Evolutionary conservation across 2,329 filamentous ascomycete genomes (phyloP), one percentile per base, ranked within the genome.

Genomic region (Ophiostoma quercus): DNA sequence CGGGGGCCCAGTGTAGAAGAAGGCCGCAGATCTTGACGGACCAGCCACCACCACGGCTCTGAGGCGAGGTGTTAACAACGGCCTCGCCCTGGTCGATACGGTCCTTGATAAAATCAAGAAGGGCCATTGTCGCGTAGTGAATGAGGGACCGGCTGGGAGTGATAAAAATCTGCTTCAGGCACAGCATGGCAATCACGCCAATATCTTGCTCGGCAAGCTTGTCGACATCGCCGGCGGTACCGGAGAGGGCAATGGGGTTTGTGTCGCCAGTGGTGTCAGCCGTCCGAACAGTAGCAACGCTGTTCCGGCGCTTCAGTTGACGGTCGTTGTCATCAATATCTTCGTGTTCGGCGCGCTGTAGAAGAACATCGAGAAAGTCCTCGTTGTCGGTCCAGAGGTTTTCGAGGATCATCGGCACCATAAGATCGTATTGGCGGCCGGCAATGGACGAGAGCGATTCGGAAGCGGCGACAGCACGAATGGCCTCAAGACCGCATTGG

Each of bases 171-270:
- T 90, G 89, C 79, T 94, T 92, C 69, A 99, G 81, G 76, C 93
- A 96, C 75, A 93, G 90, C 74, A 97, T 84, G 4, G 95, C 94
- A 72, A 96, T 82, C 8, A 96, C 83, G 37, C 91, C 91, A 19
- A 93, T 92, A 76, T 96, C 91, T 80, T 97, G 90, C 79, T 98
- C 94, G 1, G 92, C 94, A 71, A 95, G 82, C 77, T 90, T 92
- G 79, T 98, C 95, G 34, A 92, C 92, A 76, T 97, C 94, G 32
- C 90, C 90, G 0, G 92, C 91, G 0, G 92, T 92, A 69, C 90
- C 92, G 0, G 90, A 87, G n/a, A 92, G 86, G 32, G 91, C 90
- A 62, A 91, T 85, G 5, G 85, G 85, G 72, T 91, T 91, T 6
- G 88, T 85, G 60, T 89, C 87, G 67, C 82, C 83, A 0, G 79